Conservation (phyloP, 2,329 filamentous ascomycete genomes). For the Epichloe hybrida region DNA sequence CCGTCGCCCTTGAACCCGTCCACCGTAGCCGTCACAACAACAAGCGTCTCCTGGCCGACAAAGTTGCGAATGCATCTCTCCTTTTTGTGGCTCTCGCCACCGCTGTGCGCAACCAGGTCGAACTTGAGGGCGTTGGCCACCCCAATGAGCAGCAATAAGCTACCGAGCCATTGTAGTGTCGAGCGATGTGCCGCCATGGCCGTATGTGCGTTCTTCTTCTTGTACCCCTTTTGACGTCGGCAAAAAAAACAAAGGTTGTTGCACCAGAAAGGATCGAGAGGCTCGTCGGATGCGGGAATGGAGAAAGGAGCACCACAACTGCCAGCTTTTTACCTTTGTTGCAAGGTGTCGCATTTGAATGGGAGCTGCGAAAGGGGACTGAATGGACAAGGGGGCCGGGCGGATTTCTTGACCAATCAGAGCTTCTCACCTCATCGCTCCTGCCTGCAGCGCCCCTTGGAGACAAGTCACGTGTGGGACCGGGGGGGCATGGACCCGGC, state of each 20-base stretch:
- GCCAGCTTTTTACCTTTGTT: not conserved
- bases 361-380: not conserved
- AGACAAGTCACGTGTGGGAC: not conserved
- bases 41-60: conserved; percentile 78
- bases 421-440: not conserved
- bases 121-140: conserved; percentile 70
- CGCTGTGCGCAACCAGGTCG: conserved; percentile 61
- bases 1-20: conserved; percentile 83
- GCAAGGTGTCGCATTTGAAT: conserved; percentile 6
- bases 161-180: conserved; percentile 45
- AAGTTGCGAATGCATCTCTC: conserved; percentile 96
- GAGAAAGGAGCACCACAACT: not conserved
- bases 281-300: not conserved
- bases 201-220: not conserved
- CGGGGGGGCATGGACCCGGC: too few species aligned
- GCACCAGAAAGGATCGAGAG: not conserved
- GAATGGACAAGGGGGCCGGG: not conserved
- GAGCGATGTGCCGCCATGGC: conserved; percentile 37
- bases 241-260: conserved; percentile 5
- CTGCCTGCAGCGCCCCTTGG: not conserved
- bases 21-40: conserved; percentile 85
- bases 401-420: not conserved
- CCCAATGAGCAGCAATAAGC: conserved; percentile 41
- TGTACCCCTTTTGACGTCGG: not conserved
- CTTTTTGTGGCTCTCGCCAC: conserved; percentile 36